Percentiles rank a stretch among this genome's conserved stretches.
These are phyloP conservation scores for Phytophthora pini DNA, from an alignment of 352 stramenopile species.

Conservation along the genomic window DNA sequence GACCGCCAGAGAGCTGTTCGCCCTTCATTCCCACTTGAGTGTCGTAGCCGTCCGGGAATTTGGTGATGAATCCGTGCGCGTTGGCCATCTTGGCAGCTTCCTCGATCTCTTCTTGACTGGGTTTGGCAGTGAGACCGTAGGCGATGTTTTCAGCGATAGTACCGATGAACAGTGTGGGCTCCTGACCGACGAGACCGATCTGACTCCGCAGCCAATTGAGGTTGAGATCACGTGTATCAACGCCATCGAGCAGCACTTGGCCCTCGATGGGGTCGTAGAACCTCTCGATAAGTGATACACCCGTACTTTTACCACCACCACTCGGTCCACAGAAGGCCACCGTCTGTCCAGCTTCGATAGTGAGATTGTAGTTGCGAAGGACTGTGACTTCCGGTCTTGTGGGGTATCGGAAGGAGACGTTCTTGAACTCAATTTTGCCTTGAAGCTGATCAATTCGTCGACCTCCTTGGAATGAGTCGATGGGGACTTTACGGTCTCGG, in stretches of 20 bases:
- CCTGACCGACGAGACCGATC: conserved; percentile 67
- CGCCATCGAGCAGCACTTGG: conserved; percentile 76
- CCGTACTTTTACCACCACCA: conserved; percentile 58
- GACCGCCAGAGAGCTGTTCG: conserved; percentile 73
- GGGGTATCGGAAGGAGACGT: neutral
- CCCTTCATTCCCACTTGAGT: conserved; percentile 95
- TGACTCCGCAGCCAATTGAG: conserved; percentile 55
- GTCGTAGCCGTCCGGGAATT: conserved; percentile 91
- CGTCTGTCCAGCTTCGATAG: conserved; percentile 66
- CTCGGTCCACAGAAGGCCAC: conserved; percentile 63
- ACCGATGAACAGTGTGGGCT: conserved; percentile 66
- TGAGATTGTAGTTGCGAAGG: conserved; percentile 85
- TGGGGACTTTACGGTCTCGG: conserved; percentile 34
- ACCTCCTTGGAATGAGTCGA: conserved; percentile 48
- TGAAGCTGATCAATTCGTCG: conserved; percentile 15
- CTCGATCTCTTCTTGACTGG: conserved; percentile 70
- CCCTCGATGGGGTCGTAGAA: conserved; percentile 71
- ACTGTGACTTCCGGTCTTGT: conserved; percentile 43
- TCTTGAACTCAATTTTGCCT: conserved; percentile 22
- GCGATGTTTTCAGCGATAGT: conserved; percentile 69
- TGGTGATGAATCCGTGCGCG: conserved; percentile 91
- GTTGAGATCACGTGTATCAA: conserved; percentile 75
- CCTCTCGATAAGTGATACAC: conserved; percentile 56
- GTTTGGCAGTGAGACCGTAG: conserved; percentile 44
- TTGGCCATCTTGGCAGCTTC: conserved; percentile 91